These are phyloP conservation scores for Acacia confusa DNA, from an alignment of 306 rosid species.

Conservation along the genomic window DNA sequence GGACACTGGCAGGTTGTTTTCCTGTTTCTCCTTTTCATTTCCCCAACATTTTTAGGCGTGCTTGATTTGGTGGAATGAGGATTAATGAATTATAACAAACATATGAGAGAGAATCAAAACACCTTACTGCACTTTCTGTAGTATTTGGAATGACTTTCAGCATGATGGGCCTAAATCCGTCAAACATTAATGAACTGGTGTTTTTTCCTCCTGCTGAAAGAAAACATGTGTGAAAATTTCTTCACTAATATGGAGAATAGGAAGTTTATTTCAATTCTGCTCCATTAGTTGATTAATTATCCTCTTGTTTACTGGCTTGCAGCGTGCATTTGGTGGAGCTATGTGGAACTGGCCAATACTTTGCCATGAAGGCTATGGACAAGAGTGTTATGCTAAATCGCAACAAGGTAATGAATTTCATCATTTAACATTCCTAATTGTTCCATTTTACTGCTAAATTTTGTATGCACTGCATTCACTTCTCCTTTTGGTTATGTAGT, in stretches of 20 bases:
- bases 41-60: constrained; percentile 20
- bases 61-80: constrained; percentile 3
- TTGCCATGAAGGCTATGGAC: constrained; percentile 99
- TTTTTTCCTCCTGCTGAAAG: background rate
- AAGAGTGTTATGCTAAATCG: constrained; percentile 88
- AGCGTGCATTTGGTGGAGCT: constrained; percentile 96
- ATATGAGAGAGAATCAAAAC: background rate
- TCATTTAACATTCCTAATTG: background rate
- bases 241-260: background rate
- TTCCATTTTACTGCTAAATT: background rate
- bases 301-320: constrained; percentile 28
- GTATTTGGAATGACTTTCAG: constrained; percentile 1
- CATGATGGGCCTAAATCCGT: background rate
- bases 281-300: background rate
- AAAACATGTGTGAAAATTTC: background rate
- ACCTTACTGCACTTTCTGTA: background rate
- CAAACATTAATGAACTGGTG: background rate
- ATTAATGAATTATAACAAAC: background rate
- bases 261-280: background rate
- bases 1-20: constrained; percentile 86
- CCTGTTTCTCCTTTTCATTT: constrained; percentile 3
- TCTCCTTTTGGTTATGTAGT: background rate
- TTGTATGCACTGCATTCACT: background rate
- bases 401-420: constrained; percentile 64
- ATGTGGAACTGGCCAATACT: constrained; percentile 64